Conservation (phyloP, 768 basidiomycete species). For the Infundibulicybe gibba region DNA sequence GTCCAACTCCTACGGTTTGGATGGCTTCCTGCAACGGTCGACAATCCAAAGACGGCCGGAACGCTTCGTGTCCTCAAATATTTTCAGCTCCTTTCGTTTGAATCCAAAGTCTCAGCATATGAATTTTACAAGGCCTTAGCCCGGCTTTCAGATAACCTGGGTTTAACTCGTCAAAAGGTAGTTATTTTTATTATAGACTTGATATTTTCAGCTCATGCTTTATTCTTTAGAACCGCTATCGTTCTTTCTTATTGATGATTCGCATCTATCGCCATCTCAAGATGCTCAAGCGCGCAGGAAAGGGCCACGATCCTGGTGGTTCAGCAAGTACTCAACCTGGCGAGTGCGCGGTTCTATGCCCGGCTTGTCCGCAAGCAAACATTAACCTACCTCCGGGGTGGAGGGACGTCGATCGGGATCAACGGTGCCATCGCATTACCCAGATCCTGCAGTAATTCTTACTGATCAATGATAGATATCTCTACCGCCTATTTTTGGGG, state of each 20-base stretch:
- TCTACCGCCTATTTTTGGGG: slow-evolving; percentile 9
- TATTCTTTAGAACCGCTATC: slow-evolving; percentile 11
- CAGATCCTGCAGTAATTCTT: neutral
- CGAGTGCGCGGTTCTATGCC: slow-evolving; percentile 17
- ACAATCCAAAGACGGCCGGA: slow-evolving; percentile 11
- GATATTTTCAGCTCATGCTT: too few relatives aligned
- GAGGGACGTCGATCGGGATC: slow-evolving; percentile 9
- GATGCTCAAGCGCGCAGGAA: slow-evolving; percentile 16
- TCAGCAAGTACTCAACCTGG: slow-evolving; percentile 11
- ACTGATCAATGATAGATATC: slow-evolving; percentile 1
- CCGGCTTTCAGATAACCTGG: slow-evolving; percentile 10
- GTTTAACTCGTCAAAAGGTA: neutral
- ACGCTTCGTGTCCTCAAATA: slow-evolving; percentile 12
- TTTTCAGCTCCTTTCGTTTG: slow-evolving; percentile 16
- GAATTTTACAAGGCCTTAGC: slow-evolving; percentile 13
- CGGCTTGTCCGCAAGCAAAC: slow-evolving; percentile 18
- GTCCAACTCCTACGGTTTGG: slow-evolving; percentile 13
- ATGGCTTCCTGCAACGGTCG: slow-evolving; percentile 15
- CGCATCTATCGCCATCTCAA: slow-evolving; percentile 18
- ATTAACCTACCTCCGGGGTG: slow-evolving; percentile 20
- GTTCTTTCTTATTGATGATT: slow-evolving; percentile 8
- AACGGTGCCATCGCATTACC: slow-evolving; percentile 8
- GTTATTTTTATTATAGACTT: too few relatives aligned
- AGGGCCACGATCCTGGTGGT: slow-evolving; percentile 13
- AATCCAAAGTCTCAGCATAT: slow-evolving; percentile 14